These are phyloP conservation scores for Ustanciosporium gigantosporum DNA, from an alignment of 1,284 basidiomycete species.

Conservation along the genomic window DNA sequence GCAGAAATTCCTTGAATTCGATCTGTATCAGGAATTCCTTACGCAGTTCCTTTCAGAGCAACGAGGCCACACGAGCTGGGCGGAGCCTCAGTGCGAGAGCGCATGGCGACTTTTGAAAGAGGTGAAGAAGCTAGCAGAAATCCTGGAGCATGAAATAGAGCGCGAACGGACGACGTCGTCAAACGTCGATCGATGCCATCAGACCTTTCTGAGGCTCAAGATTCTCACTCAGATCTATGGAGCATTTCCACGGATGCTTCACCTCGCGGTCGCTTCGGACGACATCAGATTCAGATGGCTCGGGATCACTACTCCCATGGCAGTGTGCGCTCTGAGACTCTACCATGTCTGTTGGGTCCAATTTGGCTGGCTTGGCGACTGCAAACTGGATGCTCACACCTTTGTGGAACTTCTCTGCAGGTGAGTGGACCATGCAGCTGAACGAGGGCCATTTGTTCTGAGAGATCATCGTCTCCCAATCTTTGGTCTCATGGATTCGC, in stretches of 20 bases:
- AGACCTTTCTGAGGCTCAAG: background rate
- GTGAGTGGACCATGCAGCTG: too few relatives aligned
- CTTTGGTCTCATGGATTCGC: too few relatives aligned
- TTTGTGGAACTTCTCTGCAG: constrained; percentile 17
- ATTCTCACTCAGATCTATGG: background rate
- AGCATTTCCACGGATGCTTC: background rate
- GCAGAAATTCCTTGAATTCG: too few relatives aligned
- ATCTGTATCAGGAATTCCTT: too few relatives aligned
- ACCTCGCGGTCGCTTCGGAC: background rate
- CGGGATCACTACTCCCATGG: constrained; percentile 6
- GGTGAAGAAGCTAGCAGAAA: background rate
- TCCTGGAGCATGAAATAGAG: background rate
- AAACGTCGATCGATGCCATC: background rate
- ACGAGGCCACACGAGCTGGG: too few relatives aligned
- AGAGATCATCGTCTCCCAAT: too few relatives aligned
- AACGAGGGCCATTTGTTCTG: too few relatives aligned
- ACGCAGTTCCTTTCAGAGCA: too few relatives aligned
- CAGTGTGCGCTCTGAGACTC: constrained; percentile 6
- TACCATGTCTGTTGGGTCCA: constrained; percentile 10
- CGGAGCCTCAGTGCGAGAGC: too few relatives aligned
- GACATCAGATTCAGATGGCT: constrained; percentile 5
- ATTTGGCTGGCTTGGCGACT: constrained; percentile 19
- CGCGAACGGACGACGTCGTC: background rate
- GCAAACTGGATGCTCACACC: constrained; percentile 6
- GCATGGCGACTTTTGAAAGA: too few relatives aligned